Percentiles rank a stretch among this genome's conserved stretches.
These are phyloP conservation scores for Evansstolkia leycettana DNA, from an alignment of 495 filamentous ascomycete genomes.

Conservation along the genomic window DNA sequence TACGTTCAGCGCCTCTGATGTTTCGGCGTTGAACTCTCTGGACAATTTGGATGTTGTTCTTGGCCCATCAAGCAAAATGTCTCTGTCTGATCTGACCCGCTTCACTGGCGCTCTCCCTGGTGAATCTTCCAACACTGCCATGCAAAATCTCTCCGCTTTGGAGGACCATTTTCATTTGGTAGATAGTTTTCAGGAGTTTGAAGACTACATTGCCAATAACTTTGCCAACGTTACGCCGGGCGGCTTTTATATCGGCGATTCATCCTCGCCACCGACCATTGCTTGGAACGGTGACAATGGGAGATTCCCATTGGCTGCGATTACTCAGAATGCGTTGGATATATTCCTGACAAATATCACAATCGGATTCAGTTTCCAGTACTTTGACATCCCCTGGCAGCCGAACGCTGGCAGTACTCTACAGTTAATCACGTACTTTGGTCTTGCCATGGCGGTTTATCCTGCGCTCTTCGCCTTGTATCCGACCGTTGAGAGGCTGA, in stretches of 20 bases:
- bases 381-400: constrained; percentile 58
- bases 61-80: constrained; percentile 45
- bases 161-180: constrained; percentile 39
- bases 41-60: constrained; percentile 39
- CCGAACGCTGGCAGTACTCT: constrained; percentile 56
- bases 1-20: constrained; percentile 19
- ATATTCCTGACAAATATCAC: constrained; percentile 49
- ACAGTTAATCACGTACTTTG: constrained; percentile 68
- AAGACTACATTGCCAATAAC: constrained; percentile 43
- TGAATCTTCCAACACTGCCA: constrained; percentile 6
- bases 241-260: constrained; percentile 59
- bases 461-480: constrained; percentile 82
- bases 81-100: constrained; percentile 19
- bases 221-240: constrained; percentile 61
- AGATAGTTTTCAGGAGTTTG: constrained; percentile 53
- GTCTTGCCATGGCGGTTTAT: constrained; percentile 60
- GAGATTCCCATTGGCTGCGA: constrained; percentile 41
- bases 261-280: constrained; percentile 38
- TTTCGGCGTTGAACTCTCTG: constrained; percentile 24
- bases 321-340: constrained; percentile 62
- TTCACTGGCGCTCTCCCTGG: constrained; percentile 27
- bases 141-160: constrained; percentile 2
- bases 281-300: constrained; percentile 42
- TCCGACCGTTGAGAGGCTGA: constrained; percentile 63
- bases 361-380: constrained; percentile 53